Evolutionary conservation across 306 rosid species (phyloP).

Genomic region (Lathyrus oleraceus): DNA sequence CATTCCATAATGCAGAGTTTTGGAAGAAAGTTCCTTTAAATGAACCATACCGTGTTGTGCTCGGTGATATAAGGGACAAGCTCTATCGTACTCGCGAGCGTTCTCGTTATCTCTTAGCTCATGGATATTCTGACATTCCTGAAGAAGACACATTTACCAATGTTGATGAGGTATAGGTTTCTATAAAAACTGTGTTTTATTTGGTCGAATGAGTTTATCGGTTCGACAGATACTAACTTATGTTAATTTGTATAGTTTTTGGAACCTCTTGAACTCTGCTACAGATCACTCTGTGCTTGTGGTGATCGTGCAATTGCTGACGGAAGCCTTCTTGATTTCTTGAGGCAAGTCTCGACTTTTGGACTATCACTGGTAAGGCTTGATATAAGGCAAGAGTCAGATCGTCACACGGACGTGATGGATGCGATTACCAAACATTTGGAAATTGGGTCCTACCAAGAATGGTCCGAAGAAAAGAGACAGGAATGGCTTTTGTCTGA

Average conservation of each 20-base stretch:
- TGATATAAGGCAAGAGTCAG: slow-evolving; percentile 94
- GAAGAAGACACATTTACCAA: slow-evolving; percentile 82
- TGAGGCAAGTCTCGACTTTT: slow-evolving; percentile 98
- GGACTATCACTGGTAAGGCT: slow-evolving; percentile 93
- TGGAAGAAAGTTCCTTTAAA: slow-evolving; percentile 87
- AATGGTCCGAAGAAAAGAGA: slow-evolving; percentile 87
- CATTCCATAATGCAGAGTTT: slow-evolving; percentile 57
- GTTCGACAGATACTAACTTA: slow-evolving; percentile 36
- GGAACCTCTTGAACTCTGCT: slow-evolving; percentile 94
- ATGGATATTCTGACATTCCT: slow-evolving; percentile 85
- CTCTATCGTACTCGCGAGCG: slow-evolving; percentile 96
- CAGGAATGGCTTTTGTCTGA: slow-evolving; percentile 96
- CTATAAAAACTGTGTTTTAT: background rate
- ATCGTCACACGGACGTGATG: slow-evolving; percentile 89
- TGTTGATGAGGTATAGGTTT: slow-evolving; percentile 65
- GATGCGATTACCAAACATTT: slow-evolving; percentile 89
- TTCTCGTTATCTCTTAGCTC: slow-evolving; percentile 79
- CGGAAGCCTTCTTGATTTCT: slow-evolving; percentile 93
- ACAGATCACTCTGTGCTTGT: slow-evolving; percentile 85
- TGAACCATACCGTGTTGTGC: slow-evolving; percentile 94
- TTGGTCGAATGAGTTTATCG: slow-evolving; percentile 6
- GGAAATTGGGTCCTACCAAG: slow-evolving; percentile 86
- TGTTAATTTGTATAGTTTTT: slow-evolving; percentile 61
- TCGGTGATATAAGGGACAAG: slow-evolving; percentile 91
- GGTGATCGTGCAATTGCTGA: slow-evolving; percentile 93